phyloP scores from a whole-genome alignment of 192 early-diverging fungal species.

The Lobulomyces angularis region DNA sequence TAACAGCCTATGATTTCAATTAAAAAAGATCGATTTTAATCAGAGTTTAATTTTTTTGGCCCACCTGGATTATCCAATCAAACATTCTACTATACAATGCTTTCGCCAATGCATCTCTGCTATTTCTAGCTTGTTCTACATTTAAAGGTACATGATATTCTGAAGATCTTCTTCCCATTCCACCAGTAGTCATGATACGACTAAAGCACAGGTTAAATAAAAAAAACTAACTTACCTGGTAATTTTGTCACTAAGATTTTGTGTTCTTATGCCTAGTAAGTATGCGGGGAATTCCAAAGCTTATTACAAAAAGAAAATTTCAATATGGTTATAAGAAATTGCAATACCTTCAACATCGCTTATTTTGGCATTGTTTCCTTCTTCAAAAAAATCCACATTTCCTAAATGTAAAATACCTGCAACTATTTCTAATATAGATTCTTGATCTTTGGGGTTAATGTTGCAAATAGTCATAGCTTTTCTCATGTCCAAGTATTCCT shows the following conservation, averaged over 20 bases:
- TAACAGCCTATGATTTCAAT: conserved; percentile 43
- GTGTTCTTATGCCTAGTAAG: conserved; percentile 18
- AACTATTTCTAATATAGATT: conserved; percentile 79
- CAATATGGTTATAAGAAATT: not conserved
- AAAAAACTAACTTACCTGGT: conserved; percentile 14
- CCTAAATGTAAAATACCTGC: conserved; percentile 93
- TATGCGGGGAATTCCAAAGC: conserved; percentile 44
- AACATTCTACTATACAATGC: conserved; percentile 81
- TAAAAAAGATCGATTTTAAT: conserved; percentile 2
- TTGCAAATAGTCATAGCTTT: conserved; percentile 90
- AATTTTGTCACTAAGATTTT: conserved; percentile 20
- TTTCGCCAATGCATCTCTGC: conserved; percentile 88
- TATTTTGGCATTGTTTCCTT: conserved; percentile 49
- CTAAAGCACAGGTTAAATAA: conserved; percentile 1
- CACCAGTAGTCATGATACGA: conserved; percentile 36
- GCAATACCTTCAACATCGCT: conserved; percentile 14
- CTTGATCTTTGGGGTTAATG: conserved; percentile 65
- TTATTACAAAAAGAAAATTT: conserved; percentile 1
- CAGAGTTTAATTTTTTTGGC: conserved; percentile 1
- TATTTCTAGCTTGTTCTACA: conserved; percentile 70
- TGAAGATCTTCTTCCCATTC: conserved; percentile 30
- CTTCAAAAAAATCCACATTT: conserved; percentile 81
- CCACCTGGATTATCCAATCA: conserved; percentile 84
- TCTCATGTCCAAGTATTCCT: conserved; percentile 78
- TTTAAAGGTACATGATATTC: conserved; percentile 76